Percentiles rank a stretch among this genome's conserved stretches.
Evolutionary conservation across 2,329 filamentous ascomycete species (phyloP).

Genomic region (Aciculosporium take): DNA sequence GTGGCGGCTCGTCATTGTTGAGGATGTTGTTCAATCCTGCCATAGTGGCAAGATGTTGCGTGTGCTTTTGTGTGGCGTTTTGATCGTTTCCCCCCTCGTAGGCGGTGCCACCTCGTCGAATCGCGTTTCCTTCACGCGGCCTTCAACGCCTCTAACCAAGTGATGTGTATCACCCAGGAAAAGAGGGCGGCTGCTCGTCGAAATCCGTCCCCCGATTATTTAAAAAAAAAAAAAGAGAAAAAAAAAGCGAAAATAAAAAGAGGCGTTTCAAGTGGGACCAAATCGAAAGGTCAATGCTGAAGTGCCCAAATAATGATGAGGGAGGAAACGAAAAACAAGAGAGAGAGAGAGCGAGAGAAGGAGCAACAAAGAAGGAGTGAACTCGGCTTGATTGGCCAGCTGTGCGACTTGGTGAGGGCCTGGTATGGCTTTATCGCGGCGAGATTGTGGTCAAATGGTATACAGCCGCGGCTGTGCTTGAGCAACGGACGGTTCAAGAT

Average conservation of each 20-base stretch:
- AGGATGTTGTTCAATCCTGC: conserved; percentile 26
- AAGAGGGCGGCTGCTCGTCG: neutral
- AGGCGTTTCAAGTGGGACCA: neutral
- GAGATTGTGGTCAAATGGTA: neutral
- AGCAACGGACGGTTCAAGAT: neutral
- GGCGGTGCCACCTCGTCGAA: no score
- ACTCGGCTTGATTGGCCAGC: no score
- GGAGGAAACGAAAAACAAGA: neutral
- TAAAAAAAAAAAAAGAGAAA: neutral
- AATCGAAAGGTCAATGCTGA: neutral
- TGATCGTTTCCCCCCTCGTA: no score
- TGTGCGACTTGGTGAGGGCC: neutral
- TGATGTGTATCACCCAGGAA: neutral
- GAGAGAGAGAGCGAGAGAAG: no score
- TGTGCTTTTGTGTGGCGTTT: no score
- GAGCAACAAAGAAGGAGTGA: no score
- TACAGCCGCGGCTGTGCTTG: neutral
- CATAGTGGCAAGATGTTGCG: conserved; percentile 16
- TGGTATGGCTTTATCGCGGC: neutral
- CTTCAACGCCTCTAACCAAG: neutral
- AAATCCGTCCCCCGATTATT: no score
- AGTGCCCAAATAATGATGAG: neutral
- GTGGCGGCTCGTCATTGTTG: conserved; percentile 20
- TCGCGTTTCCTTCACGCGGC: neutral
- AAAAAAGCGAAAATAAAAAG: neutral